These are phyloP conservation scores for Thelephora terrestris DNA, from an alignment of 1,284 basidiomycete species.

Conservation along the genomic window DNA sequence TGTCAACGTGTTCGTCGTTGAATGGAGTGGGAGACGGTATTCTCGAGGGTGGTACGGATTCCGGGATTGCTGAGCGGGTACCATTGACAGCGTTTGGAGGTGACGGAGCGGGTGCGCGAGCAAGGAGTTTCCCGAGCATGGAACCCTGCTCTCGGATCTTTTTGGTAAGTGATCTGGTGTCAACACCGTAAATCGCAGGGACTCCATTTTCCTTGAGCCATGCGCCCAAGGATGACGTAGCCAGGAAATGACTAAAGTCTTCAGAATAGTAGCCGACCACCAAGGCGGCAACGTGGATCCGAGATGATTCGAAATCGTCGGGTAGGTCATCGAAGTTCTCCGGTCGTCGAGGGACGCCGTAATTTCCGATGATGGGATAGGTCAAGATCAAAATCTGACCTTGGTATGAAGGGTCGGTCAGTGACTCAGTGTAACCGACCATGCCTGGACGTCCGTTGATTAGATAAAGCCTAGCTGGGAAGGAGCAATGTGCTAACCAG, in stretches of 20 bases:
- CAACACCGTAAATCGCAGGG: constrained; percentile 93
- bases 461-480: constrained; percentile 2
- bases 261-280: constrained; percentile 93
- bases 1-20: constrained; percentile 67
- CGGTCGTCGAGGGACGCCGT: constrained; percentile 87
- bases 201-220: constrained; percentile 96
- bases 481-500: constrained; percentile 53
- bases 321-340: constrained; percentile 55
- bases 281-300: constrained; percentile 89
- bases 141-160: constrained; percentile 91
- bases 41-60: constrained; percentile 3
- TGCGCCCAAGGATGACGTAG: constrained; percentile 75
- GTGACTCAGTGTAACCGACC: constrained; percentile 98
- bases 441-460: constrained; percentile 54
- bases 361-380: constrained; percentile 96
- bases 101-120: constrained; percentile 21
- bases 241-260: constrained; percentile 93
- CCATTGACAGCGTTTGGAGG: neutral
- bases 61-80: constrained; percentile 19
- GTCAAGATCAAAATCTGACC: constrained; percentile 97
- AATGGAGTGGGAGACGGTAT: constrained; percentile 17
- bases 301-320: constrained; percentile 84
- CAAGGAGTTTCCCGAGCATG: constrained; percentile 80
- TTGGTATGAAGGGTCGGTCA: constrained; percentile 98
- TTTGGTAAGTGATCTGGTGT: constrained; percentile 96